Conservation (phyloP, 2,329 filamentous ascomycete species). For the Coniochaeta ligniaria region DNA sequence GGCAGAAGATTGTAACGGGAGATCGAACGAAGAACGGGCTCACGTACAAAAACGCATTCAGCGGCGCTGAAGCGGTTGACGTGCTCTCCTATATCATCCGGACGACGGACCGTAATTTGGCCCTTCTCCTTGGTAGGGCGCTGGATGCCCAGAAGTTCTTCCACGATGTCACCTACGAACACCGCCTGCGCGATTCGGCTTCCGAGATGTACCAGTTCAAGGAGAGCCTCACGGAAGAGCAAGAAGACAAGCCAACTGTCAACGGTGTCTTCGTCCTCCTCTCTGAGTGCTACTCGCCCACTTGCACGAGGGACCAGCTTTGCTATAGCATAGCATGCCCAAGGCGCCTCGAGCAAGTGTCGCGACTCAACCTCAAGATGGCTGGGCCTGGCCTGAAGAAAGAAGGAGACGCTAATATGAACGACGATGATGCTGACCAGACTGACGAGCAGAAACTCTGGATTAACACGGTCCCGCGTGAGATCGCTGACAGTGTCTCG, state of each 20-base stretch:
- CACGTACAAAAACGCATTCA: slow-evolving; percentile 96
- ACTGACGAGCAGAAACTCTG: slow-evolving; percentile 96
- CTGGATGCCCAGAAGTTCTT: slow-evolving; percentile 98
- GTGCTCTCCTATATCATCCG: slow-evolving; percentile 94
- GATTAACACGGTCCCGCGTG: slow-evolving; percentile 97
- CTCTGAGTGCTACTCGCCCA: slow-evolving; percentile 96
- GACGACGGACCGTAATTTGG: slow-evolving; percentile 91
- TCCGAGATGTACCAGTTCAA: slow-evolving; percentile 96
- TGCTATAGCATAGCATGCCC: slow-evolving; percentile 99
- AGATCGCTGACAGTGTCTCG: slow-evolving; percentile 81
- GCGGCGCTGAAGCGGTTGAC: slow-evolving; percentile 90
- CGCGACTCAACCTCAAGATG: slow-evolving; percentile 85
- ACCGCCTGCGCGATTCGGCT: slow-evolving; percentile 86
- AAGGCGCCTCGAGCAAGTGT: slow-evolving; percentile 87
- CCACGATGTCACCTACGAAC: slow-evolving; percentile 97
- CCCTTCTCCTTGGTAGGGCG: slow-evolving; percentile 80
- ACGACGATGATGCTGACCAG: slow-evolving; percentile 77
- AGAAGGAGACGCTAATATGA: slow-evolving; percentile 44
- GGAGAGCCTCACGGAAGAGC: slow-evolving; percentile 81
- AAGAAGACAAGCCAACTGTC: slow-evolving; percentile 64
- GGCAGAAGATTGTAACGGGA: slow-evolving; percentile 75
- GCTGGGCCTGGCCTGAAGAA: slow-evolving; percentile 71
- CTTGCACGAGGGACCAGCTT: slow-evolving; percentile 87
- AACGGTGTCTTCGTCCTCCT: slow-evolving; percentile 95
- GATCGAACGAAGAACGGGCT: slow-evolving; percentile 95